Conservation (phyloP, 345 rosid species). For the Citrus reticulata region DNA sequence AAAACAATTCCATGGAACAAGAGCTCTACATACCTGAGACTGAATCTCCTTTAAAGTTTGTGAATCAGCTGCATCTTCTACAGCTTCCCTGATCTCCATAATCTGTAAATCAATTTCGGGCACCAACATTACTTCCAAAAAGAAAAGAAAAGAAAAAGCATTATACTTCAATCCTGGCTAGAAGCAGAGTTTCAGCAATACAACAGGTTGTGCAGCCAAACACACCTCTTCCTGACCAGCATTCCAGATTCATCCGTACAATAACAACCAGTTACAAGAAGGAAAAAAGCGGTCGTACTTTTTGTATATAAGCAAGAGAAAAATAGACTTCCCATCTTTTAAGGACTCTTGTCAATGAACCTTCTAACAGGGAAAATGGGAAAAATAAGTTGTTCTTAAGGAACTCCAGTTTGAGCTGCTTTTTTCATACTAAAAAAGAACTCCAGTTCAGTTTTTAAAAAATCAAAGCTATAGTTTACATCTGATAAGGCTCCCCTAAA, state of each 20-base stretch:
- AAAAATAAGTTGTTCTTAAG: too few species aligned
- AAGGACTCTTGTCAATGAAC: neutral
- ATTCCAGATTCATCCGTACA: neutral
- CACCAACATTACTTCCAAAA: neutral
- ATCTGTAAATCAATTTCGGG: conserved; percentile 41
- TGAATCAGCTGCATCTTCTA: conserved; percentile 70
- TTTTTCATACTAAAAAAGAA: neutral
- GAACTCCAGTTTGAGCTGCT: neutral
- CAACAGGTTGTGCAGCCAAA: neutral
- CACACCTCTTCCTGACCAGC: neutral
- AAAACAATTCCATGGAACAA: conserved; percentile 5
- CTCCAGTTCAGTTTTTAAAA: neutral
- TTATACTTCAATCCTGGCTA: neutral
- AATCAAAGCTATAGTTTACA: neutral
- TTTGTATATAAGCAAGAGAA: neutral
- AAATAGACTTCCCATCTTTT: neutral
- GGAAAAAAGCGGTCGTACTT: neutral
- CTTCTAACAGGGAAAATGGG: neutral
- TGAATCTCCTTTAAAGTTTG: conserved; percentile 51
- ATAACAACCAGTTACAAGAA: neutral
- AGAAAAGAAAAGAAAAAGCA: neutral
- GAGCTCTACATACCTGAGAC: conserved; percentile 46
- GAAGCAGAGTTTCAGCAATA: neutral
- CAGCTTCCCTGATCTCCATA: conserved; percentile 90
- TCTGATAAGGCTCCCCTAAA: neutral